Evolutionary conservation across 129 eudicot genomes (phyloP), one percentile per base, ranked within the genome.

Genomic region (Heracleum sosnowskyi): DNA sequence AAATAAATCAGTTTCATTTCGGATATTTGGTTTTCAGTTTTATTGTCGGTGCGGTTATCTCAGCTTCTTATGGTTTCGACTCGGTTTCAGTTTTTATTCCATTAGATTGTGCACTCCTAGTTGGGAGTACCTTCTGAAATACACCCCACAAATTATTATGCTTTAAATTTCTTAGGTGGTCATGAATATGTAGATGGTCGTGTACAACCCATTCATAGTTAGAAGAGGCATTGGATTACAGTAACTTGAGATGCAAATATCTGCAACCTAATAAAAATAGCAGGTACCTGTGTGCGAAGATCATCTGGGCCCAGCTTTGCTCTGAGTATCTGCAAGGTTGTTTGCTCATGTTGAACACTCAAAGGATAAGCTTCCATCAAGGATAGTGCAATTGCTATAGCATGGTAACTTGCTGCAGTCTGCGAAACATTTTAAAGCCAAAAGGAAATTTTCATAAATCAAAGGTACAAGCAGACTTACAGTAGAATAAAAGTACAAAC

Each of bases 391-490:
- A 96, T 96, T 62, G 99, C 99, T 55, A 96, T 96, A 64, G 99
- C 99, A 90, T 96, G 99, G 85, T 96, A 96, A 86, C 99, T 96
- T 71, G 99, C 99, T 71, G 99, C 99, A 29, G 99, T 96, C 97
- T 96, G 92, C 55, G 79, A 84, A 84, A 83, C 78, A 74, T 11
- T 22, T 70, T 20, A 28, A 64, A 39, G 74, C 64, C 76, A n/a
- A 16, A 69, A 51, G 79, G 45, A 77, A 77, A 42, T 81, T 24
- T 7, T n/a, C n/a, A 22, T n/a, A 9, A 37, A 39, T 39, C 47
- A 41, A n/a, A 41, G 36, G 76, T 37, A 73, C 31, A 70, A 66
- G 9, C 39, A 31, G 20, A 31, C 16, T 31, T 12, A 31, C 1
- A 66, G 39, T 31, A 15, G 11, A 66, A 66, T 31, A 8, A 11